These are phyloP conservation scores for Dinochytrium kinnereticum DNA, from an alignment of 371 early-diverging fungal genomes.

Conservation along the genomic window DNA sequence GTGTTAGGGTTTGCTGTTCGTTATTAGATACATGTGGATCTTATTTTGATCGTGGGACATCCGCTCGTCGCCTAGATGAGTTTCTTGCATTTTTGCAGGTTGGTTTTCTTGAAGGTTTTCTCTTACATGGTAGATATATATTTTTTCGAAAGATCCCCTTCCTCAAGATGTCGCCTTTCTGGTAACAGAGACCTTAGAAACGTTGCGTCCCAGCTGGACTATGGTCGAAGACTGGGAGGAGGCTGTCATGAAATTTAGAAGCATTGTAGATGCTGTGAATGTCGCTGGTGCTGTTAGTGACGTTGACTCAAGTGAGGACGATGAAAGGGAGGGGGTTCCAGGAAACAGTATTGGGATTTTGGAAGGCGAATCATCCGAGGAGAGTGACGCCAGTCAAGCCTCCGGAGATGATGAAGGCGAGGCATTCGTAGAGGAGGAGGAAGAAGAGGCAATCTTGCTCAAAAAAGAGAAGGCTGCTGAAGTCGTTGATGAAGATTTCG, in stretches of 20 bases:
- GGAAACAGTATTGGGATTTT: not conserved
- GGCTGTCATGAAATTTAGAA: slow-evolving; percentile 69
- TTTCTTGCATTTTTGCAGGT: slow-evolving; percentile 81
- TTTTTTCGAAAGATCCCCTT: slow-evolving; percentile 73
- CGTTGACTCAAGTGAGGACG: slow-evolving; percentile 8
- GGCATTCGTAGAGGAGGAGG: slow-evolving; percentile 38
- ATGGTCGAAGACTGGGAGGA: slow-evolving; percentile 76
- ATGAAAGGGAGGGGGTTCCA: slow-evolving; percentile 44
- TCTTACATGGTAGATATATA: slow-evolving; percentile 69
- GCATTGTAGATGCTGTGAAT: not conserved
- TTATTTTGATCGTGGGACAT: slow-evolving; percentile 75
- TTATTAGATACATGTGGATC: slow-evolving; percentile 88
- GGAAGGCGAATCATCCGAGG: slow-evolving; percentile 44
- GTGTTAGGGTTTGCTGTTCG: slow-evolving; percentile 86
- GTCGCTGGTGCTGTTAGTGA: slow-evolving; percentile 7
- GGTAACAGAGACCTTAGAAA: slow-evolving; percentile 79
- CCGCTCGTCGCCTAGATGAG: slow-evolving; percentile 70
- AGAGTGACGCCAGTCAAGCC: slow-evolving; percentile 56
- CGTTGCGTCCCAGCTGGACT: slow-evolving; percentile 68
- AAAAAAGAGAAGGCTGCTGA: slow-evolving; percentile 48
- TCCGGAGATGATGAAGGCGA: slow-evolving; percentile 53
- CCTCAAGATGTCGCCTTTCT: slow-evolving; percentile 92
- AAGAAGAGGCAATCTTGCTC: slow-evolving; percentile 49
- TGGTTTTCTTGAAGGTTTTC: not conserved
- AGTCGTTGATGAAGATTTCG: slow-evolving; percentile 62